Percentiles rank a stretch among this genome's conserved stretches.
These are phyloP conservation scores for Dalechampia spathulata DNA, from an alignment of 441 rosid species.

Conservation along the genomic window DNA sequence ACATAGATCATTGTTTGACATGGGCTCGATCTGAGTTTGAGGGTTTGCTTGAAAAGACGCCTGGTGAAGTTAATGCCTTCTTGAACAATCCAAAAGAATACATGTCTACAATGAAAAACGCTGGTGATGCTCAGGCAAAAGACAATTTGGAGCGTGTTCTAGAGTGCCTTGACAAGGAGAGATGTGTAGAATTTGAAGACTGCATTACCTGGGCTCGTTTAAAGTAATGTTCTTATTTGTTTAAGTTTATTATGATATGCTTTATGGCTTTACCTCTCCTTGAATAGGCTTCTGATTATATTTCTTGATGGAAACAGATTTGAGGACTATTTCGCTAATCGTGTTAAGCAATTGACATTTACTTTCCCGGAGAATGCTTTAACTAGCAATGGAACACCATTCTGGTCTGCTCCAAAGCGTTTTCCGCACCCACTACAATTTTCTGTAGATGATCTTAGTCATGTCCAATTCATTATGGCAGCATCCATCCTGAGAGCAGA, in stretches of 20 bases:
- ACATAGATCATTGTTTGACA: slow-evolving; percentile 89
- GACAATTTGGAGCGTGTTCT: slow-evolving; percentile 76
- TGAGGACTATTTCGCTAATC: slow-evolving; percentile 80
- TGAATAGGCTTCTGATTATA: slow-evolving; percentile 3
- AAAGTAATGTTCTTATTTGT: slow-evolving; percentile 29
- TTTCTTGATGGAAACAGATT: slow-evolving; percentile 40
- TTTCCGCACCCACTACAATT: slow-evolving; percentile 76
- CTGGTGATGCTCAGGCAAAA: slow-evolving; percentile 94
- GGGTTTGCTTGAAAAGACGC: slow-evolving; percentile 90
- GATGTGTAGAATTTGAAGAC: slow-evolving; percentile 65
- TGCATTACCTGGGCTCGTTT: slow-evolving; percentile 88
- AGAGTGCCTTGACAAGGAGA: slow-evolving; percentile 81
- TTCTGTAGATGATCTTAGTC: slow-evolving; percentile 57
- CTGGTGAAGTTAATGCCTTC: slow-evolving; percentile 82
- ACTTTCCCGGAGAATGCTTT: slow-evolving; percentile 93
- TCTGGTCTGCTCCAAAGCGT: slow-evolving; percentile 98
- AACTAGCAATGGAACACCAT: slow-evolving; percentile 79
- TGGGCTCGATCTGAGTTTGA: slow-evolving; percentile 98
- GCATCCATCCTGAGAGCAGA: slow-evolving; percentile 78
- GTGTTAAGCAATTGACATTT: slow-evolving; percentile 78
- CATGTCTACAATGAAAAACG: slow-evolving; percentile 54
- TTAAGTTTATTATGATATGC: background rate
- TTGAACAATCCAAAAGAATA: slow-evolving; percentile 66
- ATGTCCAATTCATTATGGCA: slow-evolving; percentile 60
- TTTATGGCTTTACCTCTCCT: background rate